Evolutionary conservation across 106 monocot species (phyloP).

Genomic region (Phalaenopsis equestris): DNA sequence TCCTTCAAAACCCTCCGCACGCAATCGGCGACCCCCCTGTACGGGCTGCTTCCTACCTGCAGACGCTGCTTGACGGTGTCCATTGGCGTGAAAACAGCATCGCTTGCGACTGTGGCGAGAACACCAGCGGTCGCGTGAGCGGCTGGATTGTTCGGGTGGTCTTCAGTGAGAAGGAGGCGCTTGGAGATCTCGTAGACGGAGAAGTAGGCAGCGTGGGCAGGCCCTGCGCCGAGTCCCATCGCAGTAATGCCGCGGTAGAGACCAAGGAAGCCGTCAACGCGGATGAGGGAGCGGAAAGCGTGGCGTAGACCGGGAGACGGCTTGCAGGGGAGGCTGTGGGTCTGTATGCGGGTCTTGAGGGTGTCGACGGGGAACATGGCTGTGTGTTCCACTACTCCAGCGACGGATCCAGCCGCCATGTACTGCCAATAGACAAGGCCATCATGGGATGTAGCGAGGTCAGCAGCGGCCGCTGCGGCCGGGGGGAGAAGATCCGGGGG

Average conservation of each 20-base stretch:
- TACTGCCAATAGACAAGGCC: constrained; percentile 65
- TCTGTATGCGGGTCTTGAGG: constrained; percentile 67
- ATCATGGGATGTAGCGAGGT: constrained; percentile 27
- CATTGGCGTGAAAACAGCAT: constrained; percentile 95
- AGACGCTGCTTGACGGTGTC: constrained; percentile 86
- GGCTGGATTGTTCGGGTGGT: constrained; percentile 38
- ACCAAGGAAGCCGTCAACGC: constrained; percentile 28
- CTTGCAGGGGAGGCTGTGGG: constrained; percentile 23
- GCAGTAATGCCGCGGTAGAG: constrained; percentile 70
- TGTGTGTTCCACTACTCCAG: constrained; percentile 65
- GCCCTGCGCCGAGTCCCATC: constrained; percentile 73
- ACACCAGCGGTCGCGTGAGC: constrained; percentile 78
- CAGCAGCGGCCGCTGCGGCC: constrained; percentile 8
- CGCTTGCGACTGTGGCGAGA: constrained; percentile 61
- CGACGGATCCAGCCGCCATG: constrained; percentile 63
- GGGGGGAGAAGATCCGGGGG: constrained; percentile 42
- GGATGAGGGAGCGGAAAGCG: constrained; percentile 32
- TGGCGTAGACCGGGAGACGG: constrained; percentile 28
- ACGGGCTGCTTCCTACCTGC: constrained; percentile 61
- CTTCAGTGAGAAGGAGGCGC: constrained; percentile 24
- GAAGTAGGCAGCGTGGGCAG: constrained; percentile 82
- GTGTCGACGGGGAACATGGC: constrained; percentile 86
- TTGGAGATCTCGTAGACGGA: constrained; percentile 68
- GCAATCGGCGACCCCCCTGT: constrained; percentile 59
- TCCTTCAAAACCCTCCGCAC: constrained; percentile 50